A percentile compares a stretch with the other conserved stretches of the same genome.
Conservation (phyloP, 176 grass and related monocot species). For the Zoysia pacifica region DNA sequence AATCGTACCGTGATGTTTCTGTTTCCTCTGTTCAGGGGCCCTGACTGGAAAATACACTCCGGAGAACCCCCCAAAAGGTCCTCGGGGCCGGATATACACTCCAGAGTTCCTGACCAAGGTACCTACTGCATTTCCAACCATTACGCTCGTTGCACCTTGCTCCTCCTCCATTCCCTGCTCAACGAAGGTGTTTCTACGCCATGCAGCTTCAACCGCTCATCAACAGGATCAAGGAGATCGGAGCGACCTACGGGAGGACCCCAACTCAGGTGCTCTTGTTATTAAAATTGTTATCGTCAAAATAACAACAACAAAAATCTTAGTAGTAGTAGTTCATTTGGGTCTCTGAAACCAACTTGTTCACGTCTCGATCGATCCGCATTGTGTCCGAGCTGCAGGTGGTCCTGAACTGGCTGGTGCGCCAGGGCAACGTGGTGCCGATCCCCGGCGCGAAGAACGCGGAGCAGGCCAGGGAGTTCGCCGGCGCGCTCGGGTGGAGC, state of each 20-base stretch:
- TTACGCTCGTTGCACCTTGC: background rate
- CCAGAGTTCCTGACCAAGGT: conserved; percentile 67
- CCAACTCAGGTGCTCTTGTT: conserved; percentile 64
- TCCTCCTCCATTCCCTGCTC: background rate
- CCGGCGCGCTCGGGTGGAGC: conserved; percentile 58
- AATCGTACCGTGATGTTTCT: background rate
- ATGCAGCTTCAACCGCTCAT: conserved; percentile 83
- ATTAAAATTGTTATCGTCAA: too few species aligned
- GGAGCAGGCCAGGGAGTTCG: conserved; percentile 63
- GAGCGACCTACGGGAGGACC: conserved; percentile 68
- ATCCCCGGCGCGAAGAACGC: conserved; percentile 92
- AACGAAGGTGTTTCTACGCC: background rate
- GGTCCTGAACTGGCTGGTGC: conserved; percentile 86
- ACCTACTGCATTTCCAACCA: background rate
- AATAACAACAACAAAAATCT: too few species aligned
- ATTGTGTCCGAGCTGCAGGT: conserved; percentile 44
- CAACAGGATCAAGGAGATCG: conserved; percentile 80
- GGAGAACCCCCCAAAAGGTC: conserved; percentile 68
- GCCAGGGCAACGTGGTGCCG: conserved; percentile 84
- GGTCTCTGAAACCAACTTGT: background rate
- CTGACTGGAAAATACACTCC: conserved; percentile 78
- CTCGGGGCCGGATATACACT: conserved; percentile 55
- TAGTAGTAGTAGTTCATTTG: background rate
- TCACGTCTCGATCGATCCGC: too few species aligned
- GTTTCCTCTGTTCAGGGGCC: conserved; percentile 43